Percentiles rank a stretch among this genome's conserved stretches.
phyloP scores from a whole-genome alignment of 257 asterid genomes.

The Salvia rosmarinus region DNA sequence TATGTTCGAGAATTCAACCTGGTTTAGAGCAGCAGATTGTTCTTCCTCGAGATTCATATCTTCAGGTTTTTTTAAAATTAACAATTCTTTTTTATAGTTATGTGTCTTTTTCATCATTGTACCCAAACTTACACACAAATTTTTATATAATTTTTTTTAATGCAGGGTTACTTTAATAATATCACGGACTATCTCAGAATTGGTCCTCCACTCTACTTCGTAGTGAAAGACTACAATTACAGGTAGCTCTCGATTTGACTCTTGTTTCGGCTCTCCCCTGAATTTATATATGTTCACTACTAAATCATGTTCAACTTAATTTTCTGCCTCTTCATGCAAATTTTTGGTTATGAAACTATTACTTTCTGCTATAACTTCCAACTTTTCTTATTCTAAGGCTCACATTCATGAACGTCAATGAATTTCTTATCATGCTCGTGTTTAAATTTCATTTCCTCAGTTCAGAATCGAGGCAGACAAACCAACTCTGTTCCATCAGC shows the following conservation, averaged over 20 bases:
- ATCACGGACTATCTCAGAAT: conserved; percentile 81
- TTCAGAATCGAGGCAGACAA: conserved; percentile 86
- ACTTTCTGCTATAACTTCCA: background rate
- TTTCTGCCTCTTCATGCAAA: conserved; percentile 8
- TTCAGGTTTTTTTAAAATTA: conserved; percentile 65
- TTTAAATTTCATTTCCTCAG: conserved; percentile 55
- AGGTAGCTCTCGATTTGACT: conserved; percentile 50
- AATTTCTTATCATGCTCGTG: conserved; percentile 37
- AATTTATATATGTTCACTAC: background rate
- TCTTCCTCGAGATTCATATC: conserved; percentile 97
- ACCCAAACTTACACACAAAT: conserved; percentile 25
- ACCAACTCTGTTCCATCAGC: conserved; percentile 93
- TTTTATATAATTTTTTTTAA: conserved; percentile 32
- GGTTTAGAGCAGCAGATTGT: conserved; percentile 98
- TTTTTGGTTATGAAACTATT: background rate
- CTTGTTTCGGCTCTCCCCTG: background rate
- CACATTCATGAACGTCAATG: background rate
- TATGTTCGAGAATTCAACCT: conserved; percentile 91
- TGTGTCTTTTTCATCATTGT: conserved; percentile 14
- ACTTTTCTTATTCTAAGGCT: background rate
- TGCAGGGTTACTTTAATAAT: conserved; percentile 86
- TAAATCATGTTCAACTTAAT: conserved; percentile 6
- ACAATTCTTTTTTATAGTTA: conserved; percentile 27
- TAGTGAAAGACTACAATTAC: conserved; percentile 85
- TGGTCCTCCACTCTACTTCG: conserved; percentile 96